Evolutionary conservation across 208 protist species (phyloP).

Genomic region (Porcisia deanei): DNA sequence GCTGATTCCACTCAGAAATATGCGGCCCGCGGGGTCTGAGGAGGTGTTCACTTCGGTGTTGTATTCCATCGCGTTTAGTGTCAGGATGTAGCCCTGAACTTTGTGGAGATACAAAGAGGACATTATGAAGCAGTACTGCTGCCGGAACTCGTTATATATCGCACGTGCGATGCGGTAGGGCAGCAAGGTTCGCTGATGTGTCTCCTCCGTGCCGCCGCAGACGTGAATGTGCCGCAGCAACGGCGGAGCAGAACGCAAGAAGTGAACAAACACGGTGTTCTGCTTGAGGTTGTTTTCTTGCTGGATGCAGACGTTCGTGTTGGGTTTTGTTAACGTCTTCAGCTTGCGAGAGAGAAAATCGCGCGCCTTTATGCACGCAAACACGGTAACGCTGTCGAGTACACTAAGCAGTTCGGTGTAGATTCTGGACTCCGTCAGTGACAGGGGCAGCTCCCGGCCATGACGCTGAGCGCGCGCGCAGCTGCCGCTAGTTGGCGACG

Average conservation of each 20-base stretch:
- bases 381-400: conserved; percentile 72
- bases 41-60: conserved; percentile 28
- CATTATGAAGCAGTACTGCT: conserved; percentile 76
- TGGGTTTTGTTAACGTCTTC: conserved; percentile 48
- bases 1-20: conserved; percentile 19
- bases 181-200: conserved; percentile 31
- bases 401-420: conserved; percentile 64
- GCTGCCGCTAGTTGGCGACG: background rate
- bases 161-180: conserved; percentile 71
- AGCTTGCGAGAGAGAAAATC: conserved; percentile 74
- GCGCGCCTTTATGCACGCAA: conserved; percentile 78
- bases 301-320: conserved; percentile 88
- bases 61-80: conserved; percentile 75
- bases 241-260: conserved; percentile 53
- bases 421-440: conserved; percentile 45
- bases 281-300: conserved; percentile 78
- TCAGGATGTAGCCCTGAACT: conserved; percentile 76
- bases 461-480: background rate
- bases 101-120: conserved; percentile 72
- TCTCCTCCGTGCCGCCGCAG: conserved; percentile 22
- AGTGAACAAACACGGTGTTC: conserved; percentile 71
- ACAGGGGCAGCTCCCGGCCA: conserved; percentile 39
- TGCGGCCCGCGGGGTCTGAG: conserved; percentile 18
- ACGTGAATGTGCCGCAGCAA: conserved; percentile 54
- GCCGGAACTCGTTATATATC: conserved; percentile 72